Base-by-base conservation (phyloP, 495 filamentous ascomycete genomes). In the Annulohypoxylon moriforme region DNA sequence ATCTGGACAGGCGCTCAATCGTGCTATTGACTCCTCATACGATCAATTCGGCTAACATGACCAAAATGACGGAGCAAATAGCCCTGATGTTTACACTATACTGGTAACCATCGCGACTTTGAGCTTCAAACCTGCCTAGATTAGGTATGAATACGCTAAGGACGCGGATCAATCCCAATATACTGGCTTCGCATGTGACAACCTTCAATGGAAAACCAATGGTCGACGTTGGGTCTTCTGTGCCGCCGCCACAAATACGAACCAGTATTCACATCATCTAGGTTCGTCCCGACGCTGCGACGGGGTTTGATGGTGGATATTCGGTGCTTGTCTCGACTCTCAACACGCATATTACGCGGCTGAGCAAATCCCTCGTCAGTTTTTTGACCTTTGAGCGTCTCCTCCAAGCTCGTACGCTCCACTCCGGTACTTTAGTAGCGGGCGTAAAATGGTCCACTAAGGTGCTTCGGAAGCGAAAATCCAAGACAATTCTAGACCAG, bases 401-500 rank as follows among this genome's bases (percentile, higher is more conserved):
- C n/a, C 31, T 58, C 55, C 29, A 31, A 55, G 29, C 52, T 24
- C 22, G 14, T 14, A 14, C 10, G 64, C 64, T 64, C 69, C 69
- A 68, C 69, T 64, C 34, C 46, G 47, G 53, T 18, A 31, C 42
- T 29, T 31, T 46, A 34, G 69, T 56, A 38, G 31, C 20, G 64
- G 64, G 52, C 60, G 60, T 67, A 72, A 71, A 68, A 61, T 42
- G 46, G 61, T 46, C 71, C 71, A 73, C 50, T 73, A 16, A 69
- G 33, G 33, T 58, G 71, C 62, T 38, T 38, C 38, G 33, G 52
- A 66, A 33, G 66, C 50, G 33, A 58, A 69, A 73, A 52, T 66
- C 50, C 50, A 68, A 69, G 57, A 69, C 61, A 66, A 42, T 62
- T 66, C 56, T 73, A 61, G 66, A 69, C 71, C 71, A 73, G 71